A percentile compares a stretch with the other conserved stretches of the same genome.
phyloP scores from a whole-genome alignment of 306 rosid genomes.

The Corylus avellana region DNA sequence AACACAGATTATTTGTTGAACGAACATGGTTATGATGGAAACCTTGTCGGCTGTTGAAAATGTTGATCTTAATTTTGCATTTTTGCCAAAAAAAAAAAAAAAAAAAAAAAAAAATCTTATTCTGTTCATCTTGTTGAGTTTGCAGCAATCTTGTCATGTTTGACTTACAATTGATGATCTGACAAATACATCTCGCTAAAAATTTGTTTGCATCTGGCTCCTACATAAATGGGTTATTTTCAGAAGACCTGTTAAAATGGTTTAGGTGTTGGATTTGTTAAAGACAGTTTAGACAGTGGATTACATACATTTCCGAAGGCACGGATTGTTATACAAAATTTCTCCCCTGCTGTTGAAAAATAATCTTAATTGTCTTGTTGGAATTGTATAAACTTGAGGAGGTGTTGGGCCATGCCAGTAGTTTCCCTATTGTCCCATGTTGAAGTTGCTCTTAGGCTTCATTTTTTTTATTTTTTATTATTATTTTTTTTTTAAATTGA shows the following conservation, averaged over 20 bases:
- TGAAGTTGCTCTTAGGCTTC: constrained; percentile 8
- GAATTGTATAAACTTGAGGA: neutral
- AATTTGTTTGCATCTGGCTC: neutral
- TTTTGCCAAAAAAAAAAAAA: too few species aligned
- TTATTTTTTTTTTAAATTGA: too few species aligned
- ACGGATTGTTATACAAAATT: too few species aligned
- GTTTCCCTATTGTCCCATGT: constrained; percentile 1
- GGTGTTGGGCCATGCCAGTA: neutral
- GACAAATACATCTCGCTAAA: neutral
- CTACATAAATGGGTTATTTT: neutral
- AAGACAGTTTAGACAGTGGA: neutral
- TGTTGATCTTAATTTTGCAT: neutral
- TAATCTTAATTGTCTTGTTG: neutral
- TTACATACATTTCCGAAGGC: neutral
- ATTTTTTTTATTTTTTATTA: too few species aligned
- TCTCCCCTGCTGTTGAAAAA: neutral
- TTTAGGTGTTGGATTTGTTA: too few species aligned
- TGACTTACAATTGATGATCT: neutral
- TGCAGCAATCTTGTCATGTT: constrained; percentile 1
- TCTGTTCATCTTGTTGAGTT: neutral
- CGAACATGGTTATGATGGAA: neutral
- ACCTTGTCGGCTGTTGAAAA: neutral
- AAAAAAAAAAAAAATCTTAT: too few species aligned
- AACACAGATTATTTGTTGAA: neutral
- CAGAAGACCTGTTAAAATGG: neutral